Evolutionary conservation across 2,329 filamentous ascomycete genomes (phyloP).

Genomic region (Tolypocladium ovalisporum): DNA sequence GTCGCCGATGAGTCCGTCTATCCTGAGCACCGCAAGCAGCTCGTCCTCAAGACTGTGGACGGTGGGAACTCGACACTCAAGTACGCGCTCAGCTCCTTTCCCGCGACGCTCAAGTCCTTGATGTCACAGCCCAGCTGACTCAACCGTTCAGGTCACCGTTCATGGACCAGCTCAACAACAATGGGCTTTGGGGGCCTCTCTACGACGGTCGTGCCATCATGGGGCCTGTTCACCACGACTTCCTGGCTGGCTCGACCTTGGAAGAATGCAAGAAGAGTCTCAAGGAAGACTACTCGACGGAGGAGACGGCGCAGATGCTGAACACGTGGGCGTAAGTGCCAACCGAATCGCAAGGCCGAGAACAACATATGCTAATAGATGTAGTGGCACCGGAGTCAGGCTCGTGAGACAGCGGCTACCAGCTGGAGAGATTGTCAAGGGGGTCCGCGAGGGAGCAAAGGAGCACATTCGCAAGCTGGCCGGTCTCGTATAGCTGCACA

Average conservation of each 20-base stretch:
- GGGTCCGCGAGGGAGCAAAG: slow-evolving; percentile 26
- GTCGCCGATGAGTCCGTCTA: slow-evolving; percentile 31
- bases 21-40: slow-evolving; percentile 26
- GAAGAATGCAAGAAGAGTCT: slow-evolving; percentile 30
- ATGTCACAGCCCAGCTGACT: neutral
- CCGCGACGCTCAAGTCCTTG: neutral
- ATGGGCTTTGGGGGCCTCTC: slow-evolving; percentile 25
- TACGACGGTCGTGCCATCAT: slow-evolving; percentile 35
- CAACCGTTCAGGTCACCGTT: slow-evolving; percentile 22
- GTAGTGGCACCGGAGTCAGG: slow-evolving; percentile 31
- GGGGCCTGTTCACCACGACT: slow-evolving; percentile 27
- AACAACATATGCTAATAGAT: neutral
- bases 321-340: slow-evolving; percentile 26
- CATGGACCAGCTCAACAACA: slow-evolving; percentile 29
- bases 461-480: slow-evolving; percentile 19
- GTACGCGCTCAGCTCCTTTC: slow-evolving; percentile 12
- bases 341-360: neutral
- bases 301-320: slow-evolving; percentile 19
- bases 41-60: slow-evolving; percentile 29
- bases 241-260: slow-evolving; percentile 25
- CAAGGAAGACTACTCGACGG: slow-evolving; percentile 23
- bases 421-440: slow-evolving; percentile 31
- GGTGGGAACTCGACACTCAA: slow-evolving; percentile 35
- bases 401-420: slow-evolving; percentile 29
- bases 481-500: slow-evolving; percentile 4